A percentile compares a stretch with the other conserved stretches of the same genome.
These are phyloP conservation scores for Fusarium keratoplasticum DNA, from an alignment of 2,329 filamentous ascomycete genomes.

Conservation along the genomic window DNA sequence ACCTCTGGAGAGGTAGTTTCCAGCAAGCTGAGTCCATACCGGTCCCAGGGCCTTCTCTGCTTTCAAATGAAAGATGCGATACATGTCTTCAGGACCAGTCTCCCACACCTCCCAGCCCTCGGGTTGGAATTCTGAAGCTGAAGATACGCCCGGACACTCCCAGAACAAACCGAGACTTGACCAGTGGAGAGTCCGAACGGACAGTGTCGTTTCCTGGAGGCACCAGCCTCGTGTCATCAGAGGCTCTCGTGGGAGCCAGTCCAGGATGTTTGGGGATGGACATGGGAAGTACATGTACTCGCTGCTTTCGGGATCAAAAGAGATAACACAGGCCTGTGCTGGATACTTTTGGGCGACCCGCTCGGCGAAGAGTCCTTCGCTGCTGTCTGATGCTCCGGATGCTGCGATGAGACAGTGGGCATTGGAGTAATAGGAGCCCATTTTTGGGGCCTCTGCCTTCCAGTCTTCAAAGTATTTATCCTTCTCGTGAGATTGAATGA, in stretches of 20 bases:
- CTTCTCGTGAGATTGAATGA: neutral
- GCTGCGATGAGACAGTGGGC: constrained; percentile 3
- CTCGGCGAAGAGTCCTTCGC: constrained; percentile 2
- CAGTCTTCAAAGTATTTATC: neutral
- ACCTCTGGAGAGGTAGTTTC: neutral
- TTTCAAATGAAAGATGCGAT: neutral
- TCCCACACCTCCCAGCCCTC: neutral
- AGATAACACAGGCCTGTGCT: neutral
- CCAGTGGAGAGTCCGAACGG: neutral
- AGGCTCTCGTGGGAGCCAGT: neutral
- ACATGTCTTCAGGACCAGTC: neutral
- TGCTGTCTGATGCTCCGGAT: neutral
- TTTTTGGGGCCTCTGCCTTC: neutral
- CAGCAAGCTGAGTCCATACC: neutral
- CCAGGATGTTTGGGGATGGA: neutral
- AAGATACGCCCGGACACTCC: neutral
- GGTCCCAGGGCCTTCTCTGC: neutral
- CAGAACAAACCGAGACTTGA: neutral
- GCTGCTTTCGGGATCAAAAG: neutral
- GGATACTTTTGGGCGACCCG: neutral
- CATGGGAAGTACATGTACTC: neutral
- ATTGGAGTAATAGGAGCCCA: constrained; percentile 15
- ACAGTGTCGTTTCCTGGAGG: neutral
- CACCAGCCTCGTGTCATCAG: constrained; percentile 1
- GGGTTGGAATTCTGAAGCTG: neutral